Conservation (phyloP, 331 rosid species). For the Pyrus hybrid region DNA sequence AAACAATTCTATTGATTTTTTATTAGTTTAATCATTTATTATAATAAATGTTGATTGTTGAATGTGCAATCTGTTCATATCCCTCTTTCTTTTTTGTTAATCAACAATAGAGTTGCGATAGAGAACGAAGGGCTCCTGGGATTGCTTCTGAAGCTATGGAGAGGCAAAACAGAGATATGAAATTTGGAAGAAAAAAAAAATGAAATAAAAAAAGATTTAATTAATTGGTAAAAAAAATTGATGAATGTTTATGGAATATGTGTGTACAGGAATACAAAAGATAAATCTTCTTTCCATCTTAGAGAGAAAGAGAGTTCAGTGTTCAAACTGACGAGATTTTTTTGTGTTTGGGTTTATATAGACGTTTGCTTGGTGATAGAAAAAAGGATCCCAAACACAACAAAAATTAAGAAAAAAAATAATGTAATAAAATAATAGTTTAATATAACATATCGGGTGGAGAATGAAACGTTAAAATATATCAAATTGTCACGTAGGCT, state of each 20-base stretch:
- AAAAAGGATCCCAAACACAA: background rate
- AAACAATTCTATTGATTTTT: too few relatives aligned
- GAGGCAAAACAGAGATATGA: slow-evolving; percentile 49
- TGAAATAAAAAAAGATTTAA: background rate
- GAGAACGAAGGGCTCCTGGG: slow-evolving; percentile 24
- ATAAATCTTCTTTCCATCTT: background rate
- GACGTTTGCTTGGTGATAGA: background rate
- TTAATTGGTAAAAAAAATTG: background rate
- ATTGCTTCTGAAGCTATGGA: slow-evolving; percentile 26
- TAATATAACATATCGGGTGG: too few relatives aligned
- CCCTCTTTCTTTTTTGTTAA: too few relatives aligned
- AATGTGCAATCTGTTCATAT: too few relatives aligned
- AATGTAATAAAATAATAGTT: too few relatives aligned
- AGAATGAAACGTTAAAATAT: too few relatives aligned
- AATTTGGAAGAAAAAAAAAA: slow-evolving; percentile 2
- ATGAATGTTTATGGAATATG: background rate
- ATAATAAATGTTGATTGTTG: too few relatives aligned
- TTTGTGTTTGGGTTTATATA: background rate
- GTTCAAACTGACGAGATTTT: background rate
- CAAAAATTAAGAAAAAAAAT: too few relatives aligned
- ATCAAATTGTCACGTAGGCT: too few relatives aligned
- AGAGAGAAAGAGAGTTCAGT: background rate
- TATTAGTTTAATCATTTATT: too few relatives aligned
- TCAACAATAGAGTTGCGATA: slow-evolving; percentile 7
- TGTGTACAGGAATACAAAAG: background rate